Conservation (phyloP, 176 grass and related monocot species). For the Cenchrus americanus region DNA sequence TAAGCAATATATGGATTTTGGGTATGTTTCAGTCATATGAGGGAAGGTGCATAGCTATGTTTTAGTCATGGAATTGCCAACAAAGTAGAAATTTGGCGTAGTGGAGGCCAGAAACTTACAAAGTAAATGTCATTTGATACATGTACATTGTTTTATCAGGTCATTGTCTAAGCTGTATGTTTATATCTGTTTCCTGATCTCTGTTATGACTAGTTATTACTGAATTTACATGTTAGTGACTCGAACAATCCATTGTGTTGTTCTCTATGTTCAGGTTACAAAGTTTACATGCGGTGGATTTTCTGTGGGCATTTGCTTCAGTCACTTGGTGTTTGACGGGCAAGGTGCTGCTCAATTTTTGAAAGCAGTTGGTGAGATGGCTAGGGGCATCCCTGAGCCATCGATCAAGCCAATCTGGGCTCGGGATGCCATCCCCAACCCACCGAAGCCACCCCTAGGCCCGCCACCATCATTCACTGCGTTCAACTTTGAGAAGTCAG, state of each 20-base stretch:
- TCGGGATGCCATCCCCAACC: conserved; percentile 64
- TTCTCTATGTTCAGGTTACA: conserved; percentile 53
- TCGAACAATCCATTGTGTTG: neutral
- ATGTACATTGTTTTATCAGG: neutral
- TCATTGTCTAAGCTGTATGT: neutral
- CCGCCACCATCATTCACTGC: conserved; percentile 42
- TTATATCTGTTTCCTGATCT: neutral
- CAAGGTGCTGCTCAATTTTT: conserved; percentile 62
- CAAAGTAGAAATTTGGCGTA: neutral
- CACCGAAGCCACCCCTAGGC: conserved; percentile 56
- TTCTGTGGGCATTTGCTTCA: conserved; percentile 61
- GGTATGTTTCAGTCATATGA: neutral
- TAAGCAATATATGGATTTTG: neutral
- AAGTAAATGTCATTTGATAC: neutral
- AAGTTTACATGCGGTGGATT: conserved; percentile 73
- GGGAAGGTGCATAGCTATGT: neutral
- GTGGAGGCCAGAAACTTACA: neutral
- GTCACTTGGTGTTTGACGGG: conserved; percentile 71
- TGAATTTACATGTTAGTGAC: conserved; percentile 11
- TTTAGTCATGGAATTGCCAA: neutral
- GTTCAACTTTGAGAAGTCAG: conserved; percentile 57
- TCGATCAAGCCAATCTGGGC: conserved; percentile 61
- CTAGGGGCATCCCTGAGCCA: conserved; percentile 47
- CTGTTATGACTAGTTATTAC: neutral
- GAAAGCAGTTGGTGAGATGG: conserved; percentile 70